Evolutionary conservation across 108 stramenopile genomes (phyloP), one percentile per base, ranked within the genome.

Genomic region (Fragilaria radians): DNA sequence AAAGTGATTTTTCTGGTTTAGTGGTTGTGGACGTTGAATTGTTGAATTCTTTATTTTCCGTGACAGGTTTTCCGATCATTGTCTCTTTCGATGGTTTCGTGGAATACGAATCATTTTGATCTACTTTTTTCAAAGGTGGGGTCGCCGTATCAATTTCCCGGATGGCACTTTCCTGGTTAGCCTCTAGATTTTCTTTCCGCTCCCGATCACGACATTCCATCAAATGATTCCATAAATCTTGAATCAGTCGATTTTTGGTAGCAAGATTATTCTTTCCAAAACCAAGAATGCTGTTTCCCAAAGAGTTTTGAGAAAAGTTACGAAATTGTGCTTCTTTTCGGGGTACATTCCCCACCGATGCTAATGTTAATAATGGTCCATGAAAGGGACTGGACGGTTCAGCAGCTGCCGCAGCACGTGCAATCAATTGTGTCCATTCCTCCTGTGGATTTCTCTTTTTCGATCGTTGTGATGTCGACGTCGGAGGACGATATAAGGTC

Each of bases 241-340:
- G 14, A 42, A 42, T n/a, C n/a, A n/a, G n/a, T n/a, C n/a, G n/a
- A n/a, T n/a, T n/a, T n/a, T n/a, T n/a, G n/a, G n/a, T n/a, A n/a
- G n/a, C n/a, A n/a, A n/a, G n/a, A n/a, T n/a, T n/a, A n/a, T n/a
- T n/a, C n/a, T n/a, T n/a, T n/a, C 36, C 36, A 11, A 14, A 42
- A 11, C 36, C 36, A 42, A 42, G 7, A 42, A 14, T 42, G 36
- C 36, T 11, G 14, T 42, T 7, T 7, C 73, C 72, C 61, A 96
- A 72, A 11, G 86, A 89, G 62, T 96, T 96, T 11, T 63, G 55
- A 7, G 88, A 67, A 67, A 96, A 96, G 49, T 96, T 96, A 0
- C 80, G 70, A 76, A 96, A 96, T 70, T 90, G 84, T 62, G 93
- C 94, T 61, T 86, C 80, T 46, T 94, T 88, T 45, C 89, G 61